These are phyloP conservation scores for Penicillium roqueforti DNA, from an alignment of 495 filamentous ascomycete species.

Conservation along the genomic window DNA sequence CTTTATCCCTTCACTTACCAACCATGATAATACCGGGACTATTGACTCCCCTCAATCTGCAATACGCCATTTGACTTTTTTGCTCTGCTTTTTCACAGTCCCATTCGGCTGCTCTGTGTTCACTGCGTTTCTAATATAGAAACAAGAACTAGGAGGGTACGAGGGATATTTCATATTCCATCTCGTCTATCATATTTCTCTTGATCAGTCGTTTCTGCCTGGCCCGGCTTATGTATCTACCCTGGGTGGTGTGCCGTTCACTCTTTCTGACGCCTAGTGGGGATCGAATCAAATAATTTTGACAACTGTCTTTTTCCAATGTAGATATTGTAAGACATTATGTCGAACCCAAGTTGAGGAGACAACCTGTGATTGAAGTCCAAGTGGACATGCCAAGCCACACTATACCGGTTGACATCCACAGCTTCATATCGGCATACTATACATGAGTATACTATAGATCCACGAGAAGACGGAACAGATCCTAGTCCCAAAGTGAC, in stretches of 20 bases:
- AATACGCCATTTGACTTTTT: neutral
- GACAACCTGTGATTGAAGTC: neutral
- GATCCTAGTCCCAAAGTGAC: neutral
- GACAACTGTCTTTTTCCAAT: neutral
- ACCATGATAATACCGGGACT: slow-evolving; percentile 3
- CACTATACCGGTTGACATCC: neutral
- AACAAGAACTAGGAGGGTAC: slow-evolving; percentile 29
- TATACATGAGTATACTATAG: neutral
- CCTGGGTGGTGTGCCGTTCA: slow-evolving; percentile 6
- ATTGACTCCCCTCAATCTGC: slow-evolving; percentile 5
- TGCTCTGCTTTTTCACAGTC: slow-evolving; percentile 12
- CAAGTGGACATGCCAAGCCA: neutral
- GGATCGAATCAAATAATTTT: slow-evolving; percentile 7
- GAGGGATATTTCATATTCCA: slow-evolving; percentile 19
- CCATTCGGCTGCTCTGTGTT: slow-evolving; percentile 14
- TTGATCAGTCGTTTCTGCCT: slow-evolving; percentile 1
- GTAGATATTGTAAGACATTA: neutral
- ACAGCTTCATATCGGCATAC: neutral
- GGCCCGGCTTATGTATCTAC: slow-evolving; percentile 3
- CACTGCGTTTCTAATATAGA: slow-evolving; percentile 25
- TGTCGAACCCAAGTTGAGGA: neutral
- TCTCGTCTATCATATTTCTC: slow-evolving; percentile 6
- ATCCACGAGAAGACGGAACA: neutral
- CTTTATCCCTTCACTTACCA: neutral
- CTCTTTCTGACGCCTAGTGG: neutral